phyloP scores from a whole-genome alignment of 495 filamentous ascomycete species.

The Chaetomium tenue region DNA sequence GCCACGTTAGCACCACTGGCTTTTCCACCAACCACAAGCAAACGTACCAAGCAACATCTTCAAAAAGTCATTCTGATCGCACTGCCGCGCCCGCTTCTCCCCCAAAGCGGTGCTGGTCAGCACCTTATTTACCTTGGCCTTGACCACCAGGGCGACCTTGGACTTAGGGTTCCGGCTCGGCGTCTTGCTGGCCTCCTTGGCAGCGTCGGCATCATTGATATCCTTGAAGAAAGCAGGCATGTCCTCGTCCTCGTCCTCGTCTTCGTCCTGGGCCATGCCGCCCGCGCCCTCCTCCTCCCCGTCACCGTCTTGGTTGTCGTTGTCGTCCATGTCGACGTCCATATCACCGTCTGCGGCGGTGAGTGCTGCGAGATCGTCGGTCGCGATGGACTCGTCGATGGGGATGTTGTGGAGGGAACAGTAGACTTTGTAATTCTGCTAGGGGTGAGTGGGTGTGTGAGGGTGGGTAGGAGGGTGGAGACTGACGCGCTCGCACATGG shows the following conservation, averaged over 20 bases:
- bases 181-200: conserved; percentile 46
- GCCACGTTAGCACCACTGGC: conserved; percentile 31
- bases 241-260: conserved; percentile 38
- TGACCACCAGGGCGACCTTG: conserved; percentile 72
- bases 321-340: conserved; percentile 58
- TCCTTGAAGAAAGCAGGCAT: conserved; percentile 78
- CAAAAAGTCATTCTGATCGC: conserved; percentile 89
- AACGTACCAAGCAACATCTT: conserved; percentile 42
- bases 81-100: conserved; percentile 77
- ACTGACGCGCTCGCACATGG: conserved; percentile 63
- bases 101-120: conserved; percentile 72
- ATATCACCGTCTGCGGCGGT: conserved; percentile 27
- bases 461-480: neutral
- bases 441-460: neutral
- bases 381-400: conserved; percentile 67
- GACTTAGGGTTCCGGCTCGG: conserved; percentile 59
- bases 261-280: conserved; percentile 43
- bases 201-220: conserved; percentile 48
- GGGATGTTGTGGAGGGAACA: conserved; percentile 79
- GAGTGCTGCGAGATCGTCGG: conserved; percentile 46
- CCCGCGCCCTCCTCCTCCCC: conserved; percentile 17
- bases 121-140: conserved; percentile 78
- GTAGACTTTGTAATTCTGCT: conserved; percentile 76
- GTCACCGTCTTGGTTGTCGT: conserved; percentile 51
- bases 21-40: conserved; percentile 11